These are phyloP conservation scores for Ormosia semicastrata DNA, from an alignment of 306 rosid genomes.

Conservation along the genomic window DNA sequence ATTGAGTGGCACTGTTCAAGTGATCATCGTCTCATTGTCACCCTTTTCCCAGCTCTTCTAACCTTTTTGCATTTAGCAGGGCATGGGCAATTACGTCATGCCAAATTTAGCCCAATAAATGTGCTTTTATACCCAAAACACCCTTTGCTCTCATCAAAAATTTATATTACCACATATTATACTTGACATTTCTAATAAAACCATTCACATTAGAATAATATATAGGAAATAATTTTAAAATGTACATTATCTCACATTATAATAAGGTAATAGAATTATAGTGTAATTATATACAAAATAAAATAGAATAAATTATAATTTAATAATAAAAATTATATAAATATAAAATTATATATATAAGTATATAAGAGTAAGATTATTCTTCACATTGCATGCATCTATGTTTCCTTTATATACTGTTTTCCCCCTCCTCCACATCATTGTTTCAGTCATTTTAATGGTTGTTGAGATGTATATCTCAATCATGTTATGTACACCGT, in stretches of 20 bases:
- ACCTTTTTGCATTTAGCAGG: slow-evolving; percentile 19
- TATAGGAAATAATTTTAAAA: too few relatives aligned
- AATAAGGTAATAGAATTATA: too few relatives aligned
- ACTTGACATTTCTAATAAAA: neutral
- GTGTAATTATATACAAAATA: too few relatives aligned
- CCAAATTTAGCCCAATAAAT: neutral
- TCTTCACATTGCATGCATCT: neutral
- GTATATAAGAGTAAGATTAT: too few relatives aligned
- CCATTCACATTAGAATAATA: neutral
- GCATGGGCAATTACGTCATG: neutral
- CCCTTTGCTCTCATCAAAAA: neutral
- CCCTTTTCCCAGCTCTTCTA: slow-evolving; percentile 2
- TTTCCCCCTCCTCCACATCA: too few relatives aligned
- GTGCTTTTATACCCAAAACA: neutral
- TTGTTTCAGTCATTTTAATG: slow-evolving; percentile 13
- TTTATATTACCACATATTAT: neutral
- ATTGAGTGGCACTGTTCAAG: slow-evolving; percentile 13
- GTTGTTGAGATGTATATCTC: slow-evolving; percentile 18
- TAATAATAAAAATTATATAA: too few relatives aligned
- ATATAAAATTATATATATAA: too few relatives aligned
- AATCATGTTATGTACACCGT: slow-evolving; percentile 7
- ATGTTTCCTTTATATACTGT: neutral
- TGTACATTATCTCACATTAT: too few relatives aligned
- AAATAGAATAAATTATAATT: too few relatives aligned
- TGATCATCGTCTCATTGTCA: slow-evolving; percentile 17